phyloP scores from a whole-genome alignment of 2,329 filamentous ascomycete species.

The Keithomyces neogunnii region DNA sequence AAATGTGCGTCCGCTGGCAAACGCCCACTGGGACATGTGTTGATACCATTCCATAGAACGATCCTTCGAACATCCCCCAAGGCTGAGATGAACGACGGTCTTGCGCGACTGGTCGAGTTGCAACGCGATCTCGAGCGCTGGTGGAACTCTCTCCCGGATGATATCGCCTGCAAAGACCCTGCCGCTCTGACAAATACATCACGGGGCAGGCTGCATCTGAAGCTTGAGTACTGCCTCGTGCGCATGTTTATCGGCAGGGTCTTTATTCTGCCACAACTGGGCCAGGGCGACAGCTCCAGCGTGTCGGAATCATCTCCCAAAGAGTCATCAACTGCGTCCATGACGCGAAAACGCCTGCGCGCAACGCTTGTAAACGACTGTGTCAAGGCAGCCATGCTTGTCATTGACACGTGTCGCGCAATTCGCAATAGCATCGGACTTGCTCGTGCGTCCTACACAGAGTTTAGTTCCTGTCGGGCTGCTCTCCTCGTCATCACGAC shows the following conservation, averaged over 20 bases:
- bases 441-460: conserved; percentile 45
- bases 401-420: conserved; percentile 40
- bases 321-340: conserved; percentile 18
- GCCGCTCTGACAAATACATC: conserved; percentile 30
- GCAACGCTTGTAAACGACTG: conserved; percentile 40
- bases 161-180: conserved; percentile 27
- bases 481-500: conserved; percentile 40
- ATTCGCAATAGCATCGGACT: conserved; percentile 43
- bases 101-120: conserved; percentile 25
- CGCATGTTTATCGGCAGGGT: conserved; percentile 45
- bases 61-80: conserved; percentile 24
- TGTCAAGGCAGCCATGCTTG: conserved; percentile 41
- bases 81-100: conserved; percentile 21
- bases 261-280: conserved; percentile 35
- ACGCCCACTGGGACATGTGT: not conserved
- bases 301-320: conserved; percentile 16
- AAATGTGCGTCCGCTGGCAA: conserved; percentile 20
- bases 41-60: conserved; percentile 17
- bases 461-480: conserved; percentile 47
- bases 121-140: conserved; percentile 27
- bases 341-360: conserved; percentile 23
- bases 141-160: conserved; percentile 28
- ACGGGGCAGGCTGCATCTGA: conserved; percentile 40
- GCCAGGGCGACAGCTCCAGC: conserved; percentile 20
- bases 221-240: conserved; percentile 43